phyloP scores from a whole-genome alignment of 2,329 filamentous ascomycete genomes.

The Exophiala spinifera region DNA sequence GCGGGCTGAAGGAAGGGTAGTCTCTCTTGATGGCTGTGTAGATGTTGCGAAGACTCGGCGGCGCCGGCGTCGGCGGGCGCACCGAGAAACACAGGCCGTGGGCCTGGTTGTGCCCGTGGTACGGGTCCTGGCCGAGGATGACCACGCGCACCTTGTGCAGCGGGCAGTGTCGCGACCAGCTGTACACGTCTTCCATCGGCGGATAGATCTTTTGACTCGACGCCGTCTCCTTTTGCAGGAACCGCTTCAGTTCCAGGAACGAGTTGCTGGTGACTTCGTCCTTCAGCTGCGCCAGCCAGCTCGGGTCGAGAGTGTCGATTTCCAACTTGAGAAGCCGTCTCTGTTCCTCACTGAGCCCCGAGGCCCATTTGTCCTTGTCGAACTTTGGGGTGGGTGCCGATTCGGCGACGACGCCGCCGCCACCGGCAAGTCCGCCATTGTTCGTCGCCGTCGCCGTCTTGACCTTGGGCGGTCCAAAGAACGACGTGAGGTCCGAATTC shows the following conservation, averaged over 20 bases:
- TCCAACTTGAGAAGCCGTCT: slow-evolving; percentile 79
- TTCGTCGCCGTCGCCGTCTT: slow-evolving; percentile 29
- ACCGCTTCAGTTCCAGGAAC: slow-evolving; percentile 84
- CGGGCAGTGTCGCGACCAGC: slow-evolving; percentile 92
- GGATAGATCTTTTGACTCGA: slow-evolving; percentile 79
- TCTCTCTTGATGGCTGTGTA: slow-evolving; percentile 84
- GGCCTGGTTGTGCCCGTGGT: slow-evolving; percentile 93
- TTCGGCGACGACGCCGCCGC: slow-evolving; percentile 25
- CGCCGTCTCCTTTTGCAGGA: slow-evolving; percentile 73
- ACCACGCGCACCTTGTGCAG: slow-evolving; percentile 86
- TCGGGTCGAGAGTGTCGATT: slow-evolving; percentile 86
- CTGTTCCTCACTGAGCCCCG: slow-evolving; percentile 74
- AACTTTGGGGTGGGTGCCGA: slow-evolving; percentile 54
- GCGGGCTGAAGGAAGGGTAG: slow-evolving; percentile 74
- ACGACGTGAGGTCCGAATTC: slow-evolving; percentile 79
- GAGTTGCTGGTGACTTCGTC: slow-evolving; percentile 75
- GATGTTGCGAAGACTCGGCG: slow-evolving; percentile 90
- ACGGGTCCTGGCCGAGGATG: slow-evolving; percentile 93
- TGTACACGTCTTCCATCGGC: slow-evolving; percentile 84
- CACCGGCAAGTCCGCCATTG: slow-evolving; percentile 30
- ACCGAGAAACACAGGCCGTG: slow-evolving; percentile 96
- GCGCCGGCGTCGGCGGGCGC: slow-evolving; percentile 79
- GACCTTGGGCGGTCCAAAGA: slow-evolving; percentile 72
- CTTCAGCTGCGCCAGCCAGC: slow-evolving; percentile 85
- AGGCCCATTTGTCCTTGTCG: slow-evolving; percentile 88